Percentiles rank a stretch among this genome's conserved stretches.
These are phyloP conservation scores for Erigeron canadensis DNA, from an alignment of 129 eudicot genomes.

Conservation along the genomic window DNA sequence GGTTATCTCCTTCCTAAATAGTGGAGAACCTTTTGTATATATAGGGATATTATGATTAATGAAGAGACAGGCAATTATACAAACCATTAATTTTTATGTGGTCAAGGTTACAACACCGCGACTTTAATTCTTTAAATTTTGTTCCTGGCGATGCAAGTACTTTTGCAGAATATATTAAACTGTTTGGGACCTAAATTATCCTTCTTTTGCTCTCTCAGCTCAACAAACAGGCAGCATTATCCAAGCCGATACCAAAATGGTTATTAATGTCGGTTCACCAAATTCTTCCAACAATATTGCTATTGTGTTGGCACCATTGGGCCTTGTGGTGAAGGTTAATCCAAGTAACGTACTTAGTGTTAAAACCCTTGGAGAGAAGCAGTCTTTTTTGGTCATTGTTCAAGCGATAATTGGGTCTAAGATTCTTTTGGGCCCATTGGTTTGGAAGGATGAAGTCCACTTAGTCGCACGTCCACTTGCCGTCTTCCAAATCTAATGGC, in stretches of 20 bases:
- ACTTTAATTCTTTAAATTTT: constrained; percentile 19
- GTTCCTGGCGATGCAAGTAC: constrained; percentile 35
- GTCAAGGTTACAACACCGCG: constrained; percentile 43
- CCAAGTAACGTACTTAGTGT: constrained; percentile 37
- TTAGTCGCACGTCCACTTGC: constrained; percentile 60
- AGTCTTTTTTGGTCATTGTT: constrained; percentile 44
- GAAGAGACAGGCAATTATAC: no score
- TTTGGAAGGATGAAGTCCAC: constrained; percentile 60
- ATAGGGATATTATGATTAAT: no score
- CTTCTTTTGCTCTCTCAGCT: constrained; percentile 43
- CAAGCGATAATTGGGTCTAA: constrained; percentile 18
- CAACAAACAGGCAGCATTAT: neutral
- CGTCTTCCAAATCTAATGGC: constrained; percentile 16
- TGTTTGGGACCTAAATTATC: constrained; percentile 45
- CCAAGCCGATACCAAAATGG: constrained; percentile 31
- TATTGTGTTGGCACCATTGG: constrained; percentile 31
- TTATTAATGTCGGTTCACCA: constrained; percentile 48
- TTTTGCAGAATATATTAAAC: constrained; percentile 28
- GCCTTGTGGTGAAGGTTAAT: constrained; percentile 40
- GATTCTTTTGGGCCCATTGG: constrained; percentile 44
- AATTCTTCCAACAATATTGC: constrained; percentile 30
- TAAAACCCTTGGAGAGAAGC: constrained; percentile 36
- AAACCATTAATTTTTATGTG: constrained; percentile 46
- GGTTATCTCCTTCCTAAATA: no score
- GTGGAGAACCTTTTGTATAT: no score